Evolutionary conservation across 257 asterid species (phyloP), one percentile per base, ranked within the genome.

Genomic region (Petunia secreta): DNA sequence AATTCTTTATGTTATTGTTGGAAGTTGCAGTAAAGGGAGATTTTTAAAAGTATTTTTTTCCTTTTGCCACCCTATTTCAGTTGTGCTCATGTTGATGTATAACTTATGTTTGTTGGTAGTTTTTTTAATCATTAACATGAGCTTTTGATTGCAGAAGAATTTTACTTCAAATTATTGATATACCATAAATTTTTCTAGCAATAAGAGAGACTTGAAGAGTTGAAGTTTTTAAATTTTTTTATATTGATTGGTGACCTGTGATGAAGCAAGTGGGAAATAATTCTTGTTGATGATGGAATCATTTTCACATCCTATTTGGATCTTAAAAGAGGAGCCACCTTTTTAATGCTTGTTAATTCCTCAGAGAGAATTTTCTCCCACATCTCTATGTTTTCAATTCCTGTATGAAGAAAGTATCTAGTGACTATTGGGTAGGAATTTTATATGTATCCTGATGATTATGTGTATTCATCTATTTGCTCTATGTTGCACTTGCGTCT

Each of bases 1-100:
- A 11, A 34, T 48, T 71, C 6, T 71, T 71, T 71, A 50, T 48
- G 40, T 71, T 71, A 43, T 48, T 71, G 77, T 71, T 71, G 77
- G 77, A 71, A 13, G 62, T 71, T 71, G 62, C 44, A 71, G 41
- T 48, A 71, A 71, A 71, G 62, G 62, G 44, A 10, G 34, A 36
- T 60, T 34, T 34, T 2, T 1, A 2, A 3, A 14, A 55, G 4
- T n/a, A 43, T 44, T 67, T 43, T n/a, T 43, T 8, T 3, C 48
- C 77, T 48, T 8, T 71, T 11, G 14, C 77, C 43, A 34, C 13
- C 60, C 3, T 25, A 34, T 71, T 25, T 71, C 77, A 34, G 25
- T 25, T 71, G 14, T 50, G 46, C 10, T 34, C 34, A 4, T 25
- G 40, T 46, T 71, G 60, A 48, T 68, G 76, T n/a, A 68, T 16